Evolutionary conservation across 805 yeast species (phyloP).

Genomic region (Saccharomycopsis synnaedendra): DNA sequence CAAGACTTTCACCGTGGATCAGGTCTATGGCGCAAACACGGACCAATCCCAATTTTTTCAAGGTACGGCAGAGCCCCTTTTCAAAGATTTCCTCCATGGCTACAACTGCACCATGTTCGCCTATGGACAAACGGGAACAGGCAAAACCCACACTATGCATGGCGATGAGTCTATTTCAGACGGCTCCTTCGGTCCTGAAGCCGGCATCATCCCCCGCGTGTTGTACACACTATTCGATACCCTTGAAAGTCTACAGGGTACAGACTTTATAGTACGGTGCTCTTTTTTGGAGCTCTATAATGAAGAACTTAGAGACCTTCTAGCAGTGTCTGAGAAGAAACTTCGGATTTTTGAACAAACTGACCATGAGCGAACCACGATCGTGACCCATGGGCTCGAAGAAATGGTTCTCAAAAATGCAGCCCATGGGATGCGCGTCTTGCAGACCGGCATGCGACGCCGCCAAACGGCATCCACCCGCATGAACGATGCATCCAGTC

Average conservation of each 20-base stretch:
- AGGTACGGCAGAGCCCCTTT: constrained; percentile 51
- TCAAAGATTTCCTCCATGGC: constrained; percentile 60
- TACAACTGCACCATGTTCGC: constrained; percentile 78
- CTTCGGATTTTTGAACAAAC: constrained; percentile 39
- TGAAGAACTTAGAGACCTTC: constrained; percentile 70
- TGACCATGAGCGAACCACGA: constrained; percentile 1
- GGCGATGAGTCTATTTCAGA: constrained; percentile 37
- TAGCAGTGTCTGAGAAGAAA: constrained; percentile 33
- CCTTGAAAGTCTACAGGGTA: constrained; percentile 23
- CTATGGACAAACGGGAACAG: constrained; percentile 90
- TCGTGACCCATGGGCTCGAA: constrained; percentile 47
- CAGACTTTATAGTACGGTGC: constrained; percentile 59
- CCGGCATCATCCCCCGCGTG: constrained; percentile 58
- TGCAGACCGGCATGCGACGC: constrained; percentile 45
- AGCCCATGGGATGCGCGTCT: constrained; percentile 41
- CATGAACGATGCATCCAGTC: constrained; percentile 59
- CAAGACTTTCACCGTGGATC: constrained; percentile 63
- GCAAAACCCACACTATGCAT: constrained; percentile 73
- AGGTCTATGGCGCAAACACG: constrained; percentile 73
- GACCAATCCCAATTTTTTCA: constrained; percentile 60
- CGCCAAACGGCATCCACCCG: constrained; percentile 65
- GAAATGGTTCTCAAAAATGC: constrained; percentile 47
- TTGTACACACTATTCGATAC: constrained; percentile 42
- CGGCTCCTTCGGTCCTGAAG: constrained; percentile 30
- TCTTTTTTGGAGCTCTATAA: constrained; percentile 82